Percentiles rank a stretch among this genome's conserved stretches.
Conservation (phyloP, 768 basidiomycete species). For the Paxillus rubicundulus region DNA sequence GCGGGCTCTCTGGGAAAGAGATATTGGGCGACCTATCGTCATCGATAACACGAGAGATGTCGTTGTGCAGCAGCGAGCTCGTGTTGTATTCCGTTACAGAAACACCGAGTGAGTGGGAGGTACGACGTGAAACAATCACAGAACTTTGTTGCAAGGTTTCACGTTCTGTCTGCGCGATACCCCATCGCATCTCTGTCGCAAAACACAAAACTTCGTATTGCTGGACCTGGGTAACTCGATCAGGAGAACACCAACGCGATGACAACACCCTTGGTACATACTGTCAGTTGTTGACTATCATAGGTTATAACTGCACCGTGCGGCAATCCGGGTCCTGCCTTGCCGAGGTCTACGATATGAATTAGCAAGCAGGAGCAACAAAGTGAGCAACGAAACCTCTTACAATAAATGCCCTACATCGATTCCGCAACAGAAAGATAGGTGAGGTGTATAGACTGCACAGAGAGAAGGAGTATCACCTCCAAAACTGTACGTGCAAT, state of each 20-base stretch:
- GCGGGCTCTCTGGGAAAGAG: conserved; percentile 7
- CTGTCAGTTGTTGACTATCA: conserved; percentile 22
- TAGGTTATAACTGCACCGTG: conserved; percentile 24
- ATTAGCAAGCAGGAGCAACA: background rate
- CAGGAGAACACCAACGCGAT: background rate
- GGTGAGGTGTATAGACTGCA: background rate
- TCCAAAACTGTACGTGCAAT: conserved; percentile 26
- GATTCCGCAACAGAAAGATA: background rate
- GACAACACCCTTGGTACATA: conserved; percentile 2
- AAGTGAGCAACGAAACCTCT: background rate
- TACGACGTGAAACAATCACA: conserved; percentile 11
- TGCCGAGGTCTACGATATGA: conserved; percentile 21
- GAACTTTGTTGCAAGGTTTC: conserved; percentile 17
- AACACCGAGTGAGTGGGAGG: background rate
- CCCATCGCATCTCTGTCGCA: conserved; percentile 26
- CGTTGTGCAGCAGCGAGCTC: conserved; percentile 11
- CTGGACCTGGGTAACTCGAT: conserved; percentile 15
- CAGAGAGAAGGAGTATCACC: conserved; percentile 5
- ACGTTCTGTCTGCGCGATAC: conserved; percentile 1
- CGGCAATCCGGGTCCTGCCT: conserved; percentile 25
- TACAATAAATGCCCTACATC: conserved; percentile 26
- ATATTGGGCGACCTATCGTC: background rate
- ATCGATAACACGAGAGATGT: conserved; percentile 19
- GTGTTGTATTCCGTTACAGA: background rate
- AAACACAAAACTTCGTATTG: conserved; percentile 31